phyloP scores from a whole-genome alignment of 176 grass and related monocot genomes.

The Saccharum officinarum region DNA sequence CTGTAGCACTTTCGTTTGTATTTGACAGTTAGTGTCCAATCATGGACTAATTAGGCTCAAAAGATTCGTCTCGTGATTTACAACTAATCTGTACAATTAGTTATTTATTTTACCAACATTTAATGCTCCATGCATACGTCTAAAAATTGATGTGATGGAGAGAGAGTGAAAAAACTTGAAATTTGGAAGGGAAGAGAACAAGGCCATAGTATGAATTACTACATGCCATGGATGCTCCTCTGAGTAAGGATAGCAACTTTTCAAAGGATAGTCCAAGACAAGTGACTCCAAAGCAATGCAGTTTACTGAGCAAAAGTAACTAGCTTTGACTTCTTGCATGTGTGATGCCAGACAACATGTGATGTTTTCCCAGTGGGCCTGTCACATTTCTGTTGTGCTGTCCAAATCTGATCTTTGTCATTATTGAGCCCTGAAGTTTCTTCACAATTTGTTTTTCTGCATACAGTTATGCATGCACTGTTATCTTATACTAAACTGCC shows the following conservation, averaged over 20 bases:
- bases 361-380: constrained; percentile 46
- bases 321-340: constrained; percentile 62
- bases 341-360: constrained; percentile 52
- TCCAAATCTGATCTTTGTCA: constrained; percentile 52
- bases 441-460: constrained; percentile 3
- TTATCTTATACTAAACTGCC: constrained; percentile 18
- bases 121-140: no score
- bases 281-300: constrained; percentile 34
- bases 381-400: constrained; percentile 36
- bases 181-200: no score
- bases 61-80: no score
- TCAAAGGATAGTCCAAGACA: constrained; percentile 32
- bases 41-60: no score
- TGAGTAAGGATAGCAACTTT: constrained; percentile 18
- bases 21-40: no score
- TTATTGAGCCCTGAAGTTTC: constrained; percentile 35
- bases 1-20: no score
- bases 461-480: constrained; percentile 16
- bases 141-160: no score
- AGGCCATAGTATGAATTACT: background rate
- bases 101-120: no score
- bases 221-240: constrained; percentile 4
- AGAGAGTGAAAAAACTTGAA: no score
- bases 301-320: constrained; percentile 53
- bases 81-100: no score